Evolutionary conservation across 163 green algal genomes (phyloP), one percentile per base, ranked within the genome.

Genomic region (Prototheca wickerhamii): DNA sequence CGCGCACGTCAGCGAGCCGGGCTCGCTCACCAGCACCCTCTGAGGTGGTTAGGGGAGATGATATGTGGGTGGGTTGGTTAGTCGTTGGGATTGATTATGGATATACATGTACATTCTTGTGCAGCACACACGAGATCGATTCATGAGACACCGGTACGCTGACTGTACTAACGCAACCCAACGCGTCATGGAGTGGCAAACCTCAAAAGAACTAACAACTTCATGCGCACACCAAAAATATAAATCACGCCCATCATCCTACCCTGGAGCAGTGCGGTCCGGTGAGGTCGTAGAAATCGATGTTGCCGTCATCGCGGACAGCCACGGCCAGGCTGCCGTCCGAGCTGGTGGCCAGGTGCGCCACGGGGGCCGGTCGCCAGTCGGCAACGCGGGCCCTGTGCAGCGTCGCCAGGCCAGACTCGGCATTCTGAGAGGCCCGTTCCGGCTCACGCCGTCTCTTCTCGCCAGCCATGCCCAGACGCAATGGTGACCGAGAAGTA

Each of bases 211-310:
- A n/a, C n/a, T n/a, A n/a, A n/a, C n/a, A n/a, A n/a, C n/a, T n/a
- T n/a, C 40, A 15, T 49, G 40, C 12, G 10, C 40, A 49, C 12
- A 10, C 15, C 40, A 49, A 10, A 10, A 10, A 10, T 15, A 15
- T 15, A 10, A 49, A 49, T 4, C 25, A 34, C 28, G 53, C 32
- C 34, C 3, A 35, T n/a, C 10, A 52, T 63, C 64, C 46, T 57
- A 92, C 83, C 75, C 84, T 73, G 10, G 87, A 62, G 57, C 76
- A 81, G 23, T 81, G 69, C 55, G 82, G 81, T 17, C 71, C 70
- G 2, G 58, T 62, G 10, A 84, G 81, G 60, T 95, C 82, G 74
- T 87, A 96, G 4, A 96, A 58, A 73, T 97, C 90, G 17, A 97
- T 67, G 34, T 79, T 76, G 15, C 91, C 91, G 58, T 76, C 82